Conservation (phyloP, 768 basidiomycete species). For the Russula vinacea region DNA sequence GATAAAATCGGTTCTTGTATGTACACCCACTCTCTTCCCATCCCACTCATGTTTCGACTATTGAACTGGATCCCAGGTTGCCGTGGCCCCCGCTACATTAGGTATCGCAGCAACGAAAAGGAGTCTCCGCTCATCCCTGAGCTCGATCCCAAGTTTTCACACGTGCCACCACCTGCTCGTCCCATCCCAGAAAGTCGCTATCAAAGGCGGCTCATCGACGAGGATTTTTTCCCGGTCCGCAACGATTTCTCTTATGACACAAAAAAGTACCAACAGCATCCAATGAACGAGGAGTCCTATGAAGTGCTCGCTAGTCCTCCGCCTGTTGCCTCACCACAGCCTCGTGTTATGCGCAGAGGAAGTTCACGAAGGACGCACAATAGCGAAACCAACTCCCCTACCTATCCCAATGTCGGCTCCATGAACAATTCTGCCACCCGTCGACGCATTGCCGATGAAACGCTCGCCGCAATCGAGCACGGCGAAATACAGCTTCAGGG, state of each 20-base stretch:
- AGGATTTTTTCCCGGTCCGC: slow-evolving; percentile 4
- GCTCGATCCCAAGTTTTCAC: slow-evolving; percentile 6
- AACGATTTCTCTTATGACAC: slow-evolving; percentile 6
- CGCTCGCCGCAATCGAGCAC: slow-evolving; percentile 46
- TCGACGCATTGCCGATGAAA: slow-evolving; percentile 47
- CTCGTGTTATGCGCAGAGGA: slow-evolving; percentile 18
- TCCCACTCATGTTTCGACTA: slow-evolving; percentile 16
- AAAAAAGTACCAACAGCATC: slow-evolving; percentile 1
- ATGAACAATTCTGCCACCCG: not conserved
- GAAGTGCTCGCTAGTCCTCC: not conserved
- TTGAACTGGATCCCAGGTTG: slow-evolving; percentile 25
- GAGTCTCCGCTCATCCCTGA: slow-evolving; percentile 7
- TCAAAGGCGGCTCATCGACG: slow-evolving; percentile 24
- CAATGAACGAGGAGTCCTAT: slow-evolving; percentile 14
- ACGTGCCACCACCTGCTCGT: slow-evolving; percentile 8
- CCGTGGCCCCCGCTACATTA: slow-evolving; percentile 9
- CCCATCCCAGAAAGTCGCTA: slow-evolving; percentile 12
- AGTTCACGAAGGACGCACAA: not conserved
- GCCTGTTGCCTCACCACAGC: slow-evolving; percentile 2
- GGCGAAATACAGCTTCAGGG: slow-evolving; percentile 42
- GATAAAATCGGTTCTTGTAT: slow-evolving; percentile 19
- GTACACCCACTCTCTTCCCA: slow-evolving; percentile 5
- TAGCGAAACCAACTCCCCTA: not conserved
- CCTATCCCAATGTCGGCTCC: slow-evolving; percentile 1
- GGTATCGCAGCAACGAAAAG: slow-evolving; percentile 15